Evolutionary conservation across 805 yeast species (phyloP).

Genomic region (Millerozyma acaciae): DNA sequence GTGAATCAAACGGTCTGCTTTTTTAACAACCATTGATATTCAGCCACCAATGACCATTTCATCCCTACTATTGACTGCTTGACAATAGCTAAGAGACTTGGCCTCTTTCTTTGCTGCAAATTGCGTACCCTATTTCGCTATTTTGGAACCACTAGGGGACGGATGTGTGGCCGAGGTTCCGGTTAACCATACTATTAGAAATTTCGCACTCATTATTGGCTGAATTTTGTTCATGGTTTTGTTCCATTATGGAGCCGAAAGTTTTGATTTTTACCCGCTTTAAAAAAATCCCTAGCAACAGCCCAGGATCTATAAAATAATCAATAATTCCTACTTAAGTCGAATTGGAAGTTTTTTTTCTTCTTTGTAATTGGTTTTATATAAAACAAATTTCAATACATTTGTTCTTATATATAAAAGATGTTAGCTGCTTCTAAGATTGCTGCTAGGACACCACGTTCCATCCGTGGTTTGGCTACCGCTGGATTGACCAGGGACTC

Average conservation of each 20-base stretch:
- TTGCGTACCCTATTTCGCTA: no score
- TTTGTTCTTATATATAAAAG: no score
- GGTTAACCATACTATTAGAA: constrained; percentile 4
- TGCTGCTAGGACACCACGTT: constrained; percentile 29
- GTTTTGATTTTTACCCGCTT: constrained; percentile 5
- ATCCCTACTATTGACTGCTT: no score
- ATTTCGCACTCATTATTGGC: constrained; percentile 6
- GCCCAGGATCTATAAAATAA: no score
- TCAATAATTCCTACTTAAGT: no score
- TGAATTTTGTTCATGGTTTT: neutral
- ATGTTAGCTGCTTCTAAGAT: constrained; percentile 44
- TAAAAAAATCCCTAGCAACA: no score
- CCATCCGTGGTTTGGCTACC: constrained; percentile 49
- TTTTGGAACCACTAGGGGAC: no score
- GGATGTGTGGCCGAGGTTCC: constrained; percentile 1
- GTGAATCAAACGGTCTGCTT: no score
- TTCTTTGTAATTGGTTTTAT: constrained; percentile 1
- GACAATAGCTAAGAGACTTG: no score
- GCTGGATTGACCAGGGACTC: constrained; percentile 59
- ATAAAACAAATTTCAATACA: constrained; percentile 2
- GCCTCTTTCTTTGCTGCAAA: no score
- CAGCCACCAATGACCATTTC: no score
- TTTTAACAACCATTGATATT: no score
- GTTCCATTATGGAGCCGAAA: constrained; percentile 4
- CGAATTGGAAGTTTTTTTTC: neutral